These are phyloP conservation scores for Citrus medica DNA, from an alignment of 345 rosid species.

Conservation along the genomic window DNA sequence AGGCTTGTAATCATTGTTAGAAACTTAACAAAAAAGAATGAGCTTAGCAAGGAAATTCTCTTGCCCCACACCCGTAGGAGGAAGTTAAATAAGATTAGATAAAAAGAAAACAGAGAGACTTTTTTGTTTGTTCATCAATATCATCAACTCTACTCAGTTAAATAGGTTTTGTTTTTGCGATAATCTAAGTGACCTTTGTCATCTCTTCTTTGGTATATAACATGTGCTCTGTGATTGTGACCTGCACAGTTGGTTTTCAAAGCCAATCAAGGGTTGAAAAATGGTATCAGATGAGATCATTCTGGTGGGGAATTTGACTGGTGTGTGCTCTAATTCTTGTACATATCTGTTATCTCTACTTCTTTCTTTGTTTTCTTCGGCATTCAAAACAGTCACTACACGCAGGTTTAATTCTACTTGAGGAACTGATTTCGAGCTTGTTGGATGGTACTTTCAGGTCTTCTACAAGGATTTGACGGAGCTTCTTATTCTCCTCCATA, in stretches of 20 bases:
- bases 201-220: not conserved
- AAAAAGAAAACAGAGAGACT: too few species aligned
- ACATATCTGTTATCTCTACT: constrained; percentile 18
- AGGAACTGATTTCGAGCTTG: constrained; percentile 49
- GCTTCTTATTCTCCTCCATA: constrained; percentile 75
- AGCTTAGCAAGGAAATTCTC: not conserved
- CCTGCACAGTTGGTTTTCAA: not conserved
- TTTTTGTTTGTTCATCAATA: not conserved
- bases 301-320: not conserved
- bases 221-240: not conserved
- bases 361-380: constrained; percentile 83
- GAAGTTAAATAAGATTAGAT: not conserved
- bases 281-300: not conserved
- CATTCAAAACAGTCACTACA: constrained; percentile 82
- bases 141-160: not conserved
- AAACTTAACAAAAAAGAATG: not conserved
- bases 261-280: constrained; percentile 3
- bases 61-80: not conserved
- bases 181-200: not conserved
- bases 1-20: not conserved
- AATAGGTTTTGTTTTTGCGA: too few species aligned
- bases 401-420: constrained; percentile 35
- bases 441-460: constrained; percentile 76
- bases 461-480: constrained; percentile 61
- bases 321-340: not conserved